A percentile compares a stretch with the other conserved stretches of the same genome.
Conservation (phyloP, 441 rosid species). For the Aquilaria agallochum region DNA sequence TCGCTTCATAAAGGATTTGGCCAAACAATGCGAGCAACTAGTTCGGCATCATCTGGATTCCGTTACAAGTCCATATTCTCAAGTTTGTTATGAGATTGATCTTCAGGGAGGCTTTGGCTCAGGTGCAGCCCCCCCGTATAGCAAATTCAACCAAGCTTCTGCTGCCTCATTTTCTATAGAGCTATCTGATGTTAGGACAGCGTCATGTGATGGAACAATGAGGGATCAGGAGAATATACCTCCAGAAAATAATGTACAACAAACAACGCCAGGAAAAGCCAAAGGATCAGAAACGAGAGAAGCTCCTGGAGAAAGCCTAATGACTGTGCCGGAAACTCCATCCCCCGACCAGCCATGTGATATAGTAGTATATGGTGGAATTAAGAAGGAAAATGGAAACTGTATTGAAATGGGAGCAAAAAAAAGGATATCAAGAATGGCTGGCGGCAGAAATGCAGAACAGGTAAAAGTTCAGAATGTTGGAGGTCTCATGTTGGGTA, state of each 20-base stretch:
- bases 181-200: conserved; percentile 52
- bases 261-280: conserved; percentile 82
- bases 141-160: conserved; percentile 46
- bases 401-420: conserved; percentile 64
- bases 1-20: conserved; percentile 68
- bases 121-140: conserved; percentile 24
- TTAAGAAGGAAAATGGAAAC: conserved; percentile 71
- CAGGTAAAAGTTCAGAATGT: conserved; percentile 50
- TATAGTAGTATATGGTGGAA: conserved; percentile 30
- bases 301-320: conserved; percentile 55
- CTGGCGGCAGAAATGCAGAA: conserved; percentile 50
- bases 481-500: conserved; percentile 52
- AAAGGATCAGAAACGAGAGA: conserved; percentile 50
- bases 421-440: conserved; percentile 67
- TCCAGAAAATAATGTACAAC: conserved; percentile 56
- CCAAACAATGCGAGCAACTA: conserved; percentile 85
- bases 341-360: conserved; percentile 95
- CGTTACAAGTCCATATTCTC: conserved; percentile 91
- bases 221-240: conserved; percentile 79
- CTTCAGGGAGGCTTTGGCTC: conserved; percentile 59
- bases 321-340: conserved; percentile 97
- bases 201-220: conserved; percentile 42
- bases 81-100: conserved; percentile 75
- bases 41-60: conserved; percentile 95
- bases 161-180: conserved; percentile 65